phyloP scores from a whole-genome alignment of 805 yeast species.

The Kazachstania psychrophila region DNA sequence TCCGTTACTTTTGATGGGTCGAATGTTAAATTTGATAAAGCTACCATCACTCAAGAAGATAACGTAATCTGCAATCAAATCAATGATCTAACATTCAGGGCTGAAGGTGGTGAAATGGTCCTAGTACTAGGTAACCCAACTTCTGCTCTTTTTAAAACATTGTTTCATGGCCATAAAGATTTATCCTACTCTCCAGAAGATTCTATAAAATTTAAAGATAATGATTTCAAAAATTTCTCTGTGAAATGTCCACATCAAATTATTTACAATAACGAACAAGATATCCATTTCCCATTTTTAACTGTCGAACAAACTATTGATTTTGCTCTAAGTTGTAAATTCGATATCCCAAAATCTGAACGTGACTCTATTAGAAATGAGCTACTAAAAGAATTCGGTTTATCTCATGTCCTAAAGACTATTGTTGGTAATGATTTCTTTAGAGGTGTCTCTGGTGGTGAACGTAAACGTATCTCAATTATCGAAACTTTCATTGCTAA shows the following conservation, averaged over 20 bases:
- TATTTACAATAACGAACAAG: slow-evolving; percentile 43
- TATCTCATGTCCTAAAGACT: slow-evolving; percentile 46
- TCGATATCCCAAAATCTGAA: slow-evolving; percentile 19
- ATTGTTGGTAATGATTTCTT: slow-evolving; percentile 55
- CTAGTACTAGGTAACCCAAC: slow-evolving; percentile 22
- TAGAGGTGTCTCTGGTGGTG: slow-evolving; percentile 63
- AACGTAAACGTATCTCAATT: slow-evolving; percentile 55
- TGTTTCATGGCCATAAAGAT: slow-evolving; percentile 15
- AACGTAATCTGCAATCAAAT: not conserved
- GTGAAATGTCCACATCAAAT: slow-evolving; percentile 20
- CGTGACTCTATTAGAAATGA: slow-evolving; percentile 22
- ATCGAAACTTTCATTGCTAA: slow-evolving; percentile 45
- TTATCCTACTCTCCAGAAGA: slow-evolving; percentile 16
- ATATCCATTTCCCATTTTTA: slow-evolving; percentile 47
- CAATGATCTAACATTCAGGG: slow-evolving; percentile 18
- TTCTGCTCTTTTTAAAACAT: slow-evolving; percentile 18
- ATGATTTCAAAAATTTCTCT: slow-evolving; percentile 17
- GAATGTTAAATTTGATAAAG: slow-evolving; percentile 7
- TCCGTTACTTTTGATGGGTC: slow-evolving; percentile 21
- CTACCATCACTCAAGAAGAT: not conserved
- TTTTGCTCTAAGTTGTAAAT: slow-evolving; percentile 44
- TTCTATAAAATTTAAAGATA: slow-evolving; percentile 17
- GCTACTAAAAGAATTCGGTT: slow-evolving; percentile 30
- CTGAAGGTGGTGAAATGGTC: slow-evolving; percentile 22
- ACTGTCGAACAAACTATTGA: slow-evolving; percentile 48